Percentiles rank a stretch among this genome's conserved stretches.
phyloP scores from a whole-genome alignment of 148 eudicot genomes.

The Linanthus parryae region DNA sequence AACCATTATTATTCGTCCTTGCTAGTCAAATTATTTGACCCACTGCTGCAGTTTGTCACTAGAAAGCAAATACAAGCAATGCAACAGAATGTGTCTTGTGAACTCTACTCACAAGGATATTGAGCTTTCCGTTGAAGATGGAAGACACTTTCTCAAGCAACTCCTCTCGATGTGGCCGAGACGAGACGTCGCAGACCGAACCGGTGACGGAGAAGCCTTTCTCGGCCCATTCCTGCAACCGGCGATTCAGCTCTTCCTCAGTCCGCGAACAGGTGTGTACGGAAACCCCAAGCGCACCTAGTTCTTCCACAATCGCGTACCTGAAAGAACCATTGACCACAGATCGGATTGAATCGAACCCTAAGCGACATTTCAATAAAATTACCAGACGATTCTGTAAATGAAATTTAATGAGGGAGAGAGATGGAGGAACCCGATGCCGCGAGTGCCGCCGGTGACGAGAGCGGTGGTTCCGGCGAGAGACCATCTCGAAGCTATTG shows the following conservation, averaged over 20 bases:
- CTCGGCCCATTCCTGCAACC: slow-evolving; percentile 6
- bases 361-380: too few species aligned
- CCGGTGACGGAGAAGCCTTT: slow-evolving; percentile 7
- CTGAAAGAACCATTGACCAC: too few species aligned
- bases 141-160: slow-evolving; percentile 3
- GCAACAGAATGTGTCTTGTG: too few species aligned
- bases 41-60: too few species aligned
- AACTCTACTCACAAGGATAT: slow-evolving; percentile 21
- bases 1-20: too few species aligned
- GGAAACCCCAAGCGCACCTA: slow-evolving; percentile 4
- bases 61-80: too few species aligned
- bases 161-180: not conserved
- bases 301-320: slow-evolving; percentile 9
- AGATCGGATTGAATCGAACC: too few species aligned
- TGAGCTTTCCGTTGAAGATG: not conserved
- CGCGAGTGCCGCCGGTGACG: slow-evolving; percentile 98
- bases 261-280: slow-evolving; percentile 3
- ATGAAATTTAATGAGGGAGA: too few species aligned
- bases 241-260: not conserved
- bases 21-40: too few species aligned
- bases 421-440: slow-evolving; percentile 51
- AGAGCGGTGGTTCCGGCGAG: slow-evolving; percentile 78
- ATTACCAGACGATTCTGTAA: too few species aligned
- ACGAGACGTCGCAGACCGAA: slow-evolving; percentile 2
- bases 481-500: slow-evolving; percentile 41